Evolutionary conservation across 2,329 filamentous ascomycete genomes (phyloP), one percentile per base, ranked within the genome.

Genomic region (Colletotrichum incanum): DNA sequence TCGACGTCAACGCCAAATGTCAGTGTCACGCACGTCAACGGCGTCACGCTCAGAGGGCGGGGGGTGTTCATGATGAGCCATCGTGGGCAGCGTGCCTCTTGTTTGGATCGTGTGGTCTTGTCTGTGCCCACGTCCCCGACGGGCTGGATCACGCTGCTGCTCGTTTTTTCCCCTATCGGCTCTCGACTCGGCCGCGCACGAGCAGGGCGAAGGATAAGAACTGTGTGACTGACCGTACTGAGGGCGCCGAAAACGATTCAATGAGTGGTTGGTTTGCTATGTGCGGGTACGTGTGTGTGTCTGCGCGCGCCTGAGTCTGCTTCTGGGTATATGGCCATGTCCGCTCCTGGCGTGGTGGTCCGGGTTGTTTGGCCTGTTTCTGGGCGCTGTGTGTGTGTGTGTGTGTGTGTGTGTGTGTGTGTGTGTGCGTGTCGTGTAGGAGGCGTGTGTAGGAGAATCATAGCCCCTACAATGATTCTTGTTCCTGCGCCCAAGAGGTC

Each of bases 171-270:
- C 34, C 34, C 23, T 39, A 16, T 37, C 55, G 55, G 55, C 37
- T 59, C 55, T 26, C 16, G 31, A 23, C 4, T 41, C 37, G 41
- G 26, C 11, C 41, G 43, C 58, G 28, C 58, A 45, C 58, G 26
- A 31, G 28, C 9, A 20, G 18, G 9, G 28, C 41, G 41, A 23
- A n/a, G 31, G 18, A 28, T 18, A 23, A 47, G 18, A 45, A 8
- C 5, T 61, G 59, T 28, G 34, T 54, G 61, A 18, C 9, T 18
- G 11, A 50, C 37, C 5, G 41, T 5, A n/a, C 20, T 54, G 28
- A 49, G 45, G 23, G 52, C 31, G 63, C 67, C 67, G 67, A 71
- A 60, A 56, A 47, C 63, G 39, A 55, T 28, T 47, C 45, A 12
- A 55, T 66, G 28, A 71, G 39, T 67, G 63, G 54, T 63, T 31